Conservation (phyloP, 2,329 filamentous ascomycete species). For the Akanthomyces dipterigenus region DNA sequence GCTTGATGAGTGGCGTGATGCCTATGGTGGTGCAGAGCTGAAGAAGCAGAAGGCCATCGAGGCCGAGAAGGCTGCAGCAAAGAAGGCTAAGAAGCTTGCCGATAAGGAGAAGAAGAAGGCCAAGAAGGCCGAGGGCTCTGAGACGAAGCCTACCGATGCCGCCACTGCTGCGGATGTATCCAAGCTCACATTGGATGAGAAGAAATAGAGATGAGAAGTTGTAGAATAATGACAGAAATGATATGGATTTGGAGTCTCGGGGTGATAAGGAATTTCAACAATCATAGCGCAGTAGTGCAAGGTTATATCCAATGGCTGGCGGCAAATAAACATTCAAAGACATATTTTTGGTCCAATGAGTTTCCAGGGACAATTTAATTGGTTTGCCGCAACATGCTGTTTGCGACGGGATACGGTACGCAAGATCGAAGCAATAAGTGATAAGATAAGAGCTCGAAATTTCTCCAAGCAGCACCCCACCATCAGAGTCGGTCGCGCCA, state of each 20-base stretch:
- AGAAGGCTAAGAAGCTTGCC: constrained; percentile 46
- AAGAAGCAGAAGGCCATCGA: constrained; percentile 63
- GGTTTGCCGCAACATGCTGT: not conserved
- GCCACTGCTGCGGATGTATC: not conserved
- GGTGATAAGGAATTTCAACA: constrained; percentile 3
- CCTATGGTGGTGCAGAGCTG: constrained; percentile 59
- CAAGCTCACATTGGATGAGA: constrained; percentile 7
- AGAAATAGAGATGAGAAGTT: constrained; percentile 1
- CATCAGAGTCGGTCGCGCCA: not conserved
- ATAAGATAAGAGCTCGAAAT: constrained; percentile 21
- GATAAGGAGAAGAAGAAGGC: constrained; percentile 39
- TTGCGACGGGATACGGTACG: not conserved
- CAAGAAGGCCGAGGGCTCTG: constrained; percentile 29
- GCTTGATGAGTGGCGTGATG: constrained; percentile 73
- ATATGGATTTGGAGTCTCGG: constrained; percentile 7
- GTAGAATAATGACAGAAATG: constrained; percentile 6
- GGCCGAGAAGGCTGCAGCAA: constrained; percentile 42
- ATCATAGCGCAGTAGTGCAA: constrained; percentile 2
- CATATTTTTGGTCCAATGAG: not conserved
- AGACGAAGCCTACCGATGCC: constrained; percentile 8
- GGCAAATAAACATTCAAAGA: not conserved
- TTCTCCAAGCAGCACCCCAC: constrained; percentile 9
- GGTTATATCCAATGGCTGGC: not conserved
- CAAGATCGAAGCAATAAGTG: not conserved
- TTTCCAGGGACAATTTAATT: not conserved